Conservation (phyloP, 768 basidiomycete genomes). For the Termitomyces sp. region DNA sequence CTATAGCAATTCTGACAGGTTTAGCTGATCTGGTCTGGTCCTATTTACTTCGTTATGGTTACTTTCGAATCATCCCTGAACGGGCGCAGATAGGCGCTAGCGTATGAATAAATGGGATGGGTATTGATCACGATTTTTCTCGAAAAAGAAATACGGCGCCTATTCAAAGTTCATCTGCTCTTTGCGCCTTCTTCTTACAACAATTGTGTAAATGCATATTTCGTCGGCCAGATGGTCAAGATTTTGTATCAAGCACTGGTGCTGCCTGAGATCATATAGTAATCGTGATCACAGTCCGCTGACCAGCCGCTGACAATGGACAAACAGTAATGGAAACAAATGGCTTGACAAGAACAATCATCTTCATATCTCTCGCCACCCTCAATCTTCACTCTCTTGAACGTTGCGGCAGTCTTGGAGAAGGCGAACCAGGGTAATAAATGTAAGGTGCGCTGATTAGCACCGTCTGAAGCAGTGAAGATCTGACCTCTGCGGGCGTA, state of each 20-base stretch:
- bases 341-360: constrained; percentile 7
- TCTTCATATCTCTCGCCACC: background rate
- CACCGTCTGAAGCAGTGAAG: background rate
- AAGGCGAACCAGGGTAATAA: background rate
- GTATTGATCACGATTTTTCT: background rate
- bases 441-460: constrained; percentile 10
- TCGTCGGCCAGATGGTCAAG: background rate
- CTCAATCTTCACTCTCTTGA: background rate
- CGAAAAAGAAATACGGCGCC: background rate
- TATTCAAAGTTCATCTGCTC: background rate
- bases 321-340: background rate
- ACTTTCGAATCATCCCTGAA: no score
- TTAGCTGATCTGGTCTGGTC: background rate
- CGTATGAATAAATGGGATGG: no score
- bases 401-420: background rate
- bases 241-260: background rate
- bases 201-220: background rate
- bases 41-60: no score
- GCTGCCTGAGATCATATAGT: background rate
- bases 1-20: no score
- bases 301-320: no score
- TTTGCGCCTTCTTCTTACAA: background rate
- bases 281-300: background rate
- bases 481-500: constrained; percentile 1
- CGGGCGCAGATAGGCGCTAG: no score